Evolutionary conservation across 495 filamentous ascomycete species (phyloP), one percentile per base, ranked within the genome.

Genomic region (Filosporella fistucella): DNA sequence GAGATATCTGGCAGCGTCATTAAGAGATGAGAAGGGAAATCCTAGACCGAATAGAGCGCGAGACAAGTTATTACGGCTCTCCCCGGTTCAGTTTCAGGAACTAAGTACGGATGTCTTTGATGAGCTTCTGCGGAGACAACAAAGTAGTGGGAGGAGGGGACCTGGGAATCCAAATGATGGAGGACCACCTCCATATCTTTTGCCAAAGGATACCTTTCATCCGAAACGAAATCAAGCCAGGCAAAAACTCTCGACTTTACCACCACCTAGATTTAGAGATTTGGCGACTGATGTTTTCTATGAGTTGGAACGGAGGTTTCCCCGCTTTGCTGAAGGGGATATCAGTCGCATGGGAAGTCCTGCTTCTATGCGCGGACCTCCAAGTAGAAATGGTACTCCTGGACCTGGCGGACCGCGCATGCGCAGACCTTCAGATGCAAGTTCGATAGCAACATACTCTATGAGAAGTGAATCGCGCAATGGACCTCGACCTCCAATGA

Each of bases 91-190:
- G 61, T 98, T 98, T 62, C 87, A 95, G 61, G 93, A 98, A 68
- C 73, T 98, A 17, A 95, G 89, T 60, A 97, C 91, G 17, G 93
- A 98, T 64, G 93, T 98, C 25, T 97, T 89, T 65, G 93, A 98
- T 64, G 93, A 98, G 65, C 71, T 96, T 34, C 76, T 93, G 51
- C 86, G 93, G 28, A 81, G 93, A 48, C 88, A 96, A 63, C 75
- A 80, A 56, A 67, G 65, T 3, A 62, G 62, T 22, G 64, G 70
- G 56, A 71, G 70, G 43, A 71, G 75, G 21, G 71, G 75, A 20
- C 78, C 77, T 45, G 71, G 72, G 23, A 62, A 65, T 2, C 72
- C 63, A 26, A 79, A 74, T 30, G 76, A 79, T 38, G 69, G 65
- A 43, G 57, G 63, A 30, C 66, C 65, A 30, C 72, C 71, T 2